phyloP scores from a whole-genome alignment of 2,329 filamentous ascomycete genomes.

The Neopestalotiopsis rosae region DNA sequence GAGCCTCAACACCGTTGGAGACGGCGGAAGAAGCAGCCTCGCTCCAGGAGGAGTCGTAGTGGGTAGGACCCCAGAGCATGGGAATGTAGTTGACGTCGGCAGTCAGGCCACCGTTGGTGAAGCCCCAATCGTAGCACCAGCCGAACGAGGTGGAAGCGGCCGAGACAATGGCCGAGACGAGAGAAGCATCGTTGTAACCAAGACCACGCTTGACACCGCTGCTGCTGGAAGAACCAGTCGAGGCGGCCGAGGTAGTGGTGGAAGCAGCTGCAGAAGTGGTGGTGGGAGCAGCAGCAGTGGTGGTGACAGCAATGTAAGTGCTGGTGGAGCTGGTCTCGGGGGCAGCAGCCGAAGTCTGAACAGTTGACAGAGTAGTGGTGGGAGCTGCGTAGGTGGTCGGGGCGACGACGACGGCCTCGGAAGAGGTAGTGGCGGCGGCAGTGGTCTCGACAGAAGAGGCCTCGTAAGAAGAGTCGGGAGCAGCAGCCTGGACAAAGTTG shows the following conservation, averaged over 20 bases:
- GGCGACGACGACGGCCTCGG: slow-evolving; percentile 20
- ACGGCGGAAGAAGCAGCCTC: slow-evolving; percentile 57
- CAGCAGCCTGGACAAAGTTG: slow-evolving; percentile 4
- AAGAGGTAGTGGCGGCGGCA: slow-evolving; percentile 21
- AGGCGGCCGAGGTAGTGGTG: slow-evolving; percentile 18
- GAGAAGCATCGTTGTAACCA: slow-evolving; percentile 37
- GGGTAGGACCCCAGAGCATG: slow-evolving; percentile 65
- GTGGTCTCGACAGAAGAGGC: slow-evolving; percentile 18
- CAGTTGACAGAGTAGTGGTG: slow-evolving; percentile 32
- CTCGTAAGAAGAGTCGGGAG: slow-evolving; percentile 17
- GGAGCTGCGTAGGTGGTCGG: slow-evolving; percentile 18
- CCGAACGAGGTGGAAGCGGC: slow-evolving; percentile 29
- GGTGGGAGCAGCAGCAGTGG: not conserved
- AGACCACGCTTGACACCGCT: slow-evolving; percentile 36
- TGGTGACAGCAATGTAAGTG: slow-evolving; percentile 3
- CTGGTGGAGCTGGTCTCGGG: slow-evolving; percentile 18
- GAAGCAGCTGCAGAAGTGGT: not conserved
- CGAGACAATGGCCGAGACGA: slow-evolving; percentile 30
- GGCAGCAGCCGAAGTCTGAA: slow-evolving; percentile 17
- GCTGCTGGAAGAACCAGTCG: slow-evolving; percentile 20
- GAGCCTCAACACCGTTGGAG: slow-evolving; percentile 55
- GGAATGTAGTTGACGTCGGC: slow-evolving; percentile 64
- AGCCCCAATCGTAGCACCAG: slow-evolving; percentile 41
- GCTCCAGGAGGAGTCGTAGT: slow-evolving; percentile 56
- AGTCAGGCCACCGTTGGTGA: slow-evolving; percentile 37